Percentiles rank a stretch among this genome's conserved stretches.
phyloP scores from a whole-genome alignment of 2,329 filamentous ascomycete genomes.

The Xylaria digitata region DNA sequence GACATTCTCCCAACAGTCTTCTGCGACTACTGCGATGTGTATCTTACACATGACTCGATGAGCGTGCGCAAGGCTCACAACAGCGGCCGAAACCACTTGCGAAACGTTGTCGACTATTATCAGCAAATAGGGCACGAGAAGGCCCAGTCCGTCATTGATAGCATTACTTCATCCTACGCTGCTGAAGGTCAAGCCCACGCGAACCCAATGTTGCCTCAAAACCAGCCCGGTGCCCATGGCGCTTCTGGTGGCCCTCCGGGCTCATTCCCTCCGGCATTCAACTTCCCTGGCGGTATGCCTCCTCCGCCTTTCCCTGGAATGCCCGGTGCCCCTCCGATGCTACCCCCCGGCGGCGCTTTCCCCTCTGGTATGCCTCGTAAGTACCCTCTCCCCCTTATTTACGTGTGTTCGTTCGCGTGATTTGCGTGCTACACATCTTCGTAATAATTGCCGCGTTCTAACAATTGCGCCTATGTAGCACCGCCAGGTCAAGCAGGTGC shows the following conservation, averaged over 20 bases:
- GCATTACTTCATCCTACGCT: conserved; percentile 94
- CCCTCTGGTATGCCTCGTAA: conserved; percentile 65
- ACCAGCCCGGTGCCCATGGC: conserved; percentile 66
- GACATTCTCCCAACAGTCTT: conserved; percentile 66
- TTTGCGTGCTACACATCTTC: background rate
- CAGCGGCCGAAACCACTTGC: conserved; percentile 92
- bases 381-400: conserved; percentile 45
- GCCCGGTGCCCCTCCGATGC: conserved; percentile 65
- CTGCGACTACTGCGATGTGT: conserved; percentile 99
- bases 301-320: conserved; percentile 52
- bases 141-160: conserved; percentile 97
- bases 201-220: conserved; percentile 84
- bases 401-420: conserved; percentile 21
- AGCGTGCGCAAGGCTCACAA: conserved; percentile 99
- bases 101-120: conserved; percentile 98
- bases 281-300: conserved; percentile 67
- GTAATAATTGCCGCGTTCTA: conserved; percentile 18
- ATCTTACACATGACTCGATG: conserved; percentile 99
- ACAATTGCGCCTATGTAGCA: conserved; percentile 51
- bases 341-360: conserved; percentile 55
- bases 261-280: conserved; percentile 65
- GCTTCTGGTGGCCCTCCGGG: conserved; percentile 49
- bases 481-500: conserved; percentile 57
- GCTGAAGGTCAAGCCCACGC: conserved; percentile 88
- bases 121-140: conserved; percentile 99